phyloP scores from a whole-genome alignment of 495 filamentous ascomycete species.

The Trichoderma asperelloides region DNA sequence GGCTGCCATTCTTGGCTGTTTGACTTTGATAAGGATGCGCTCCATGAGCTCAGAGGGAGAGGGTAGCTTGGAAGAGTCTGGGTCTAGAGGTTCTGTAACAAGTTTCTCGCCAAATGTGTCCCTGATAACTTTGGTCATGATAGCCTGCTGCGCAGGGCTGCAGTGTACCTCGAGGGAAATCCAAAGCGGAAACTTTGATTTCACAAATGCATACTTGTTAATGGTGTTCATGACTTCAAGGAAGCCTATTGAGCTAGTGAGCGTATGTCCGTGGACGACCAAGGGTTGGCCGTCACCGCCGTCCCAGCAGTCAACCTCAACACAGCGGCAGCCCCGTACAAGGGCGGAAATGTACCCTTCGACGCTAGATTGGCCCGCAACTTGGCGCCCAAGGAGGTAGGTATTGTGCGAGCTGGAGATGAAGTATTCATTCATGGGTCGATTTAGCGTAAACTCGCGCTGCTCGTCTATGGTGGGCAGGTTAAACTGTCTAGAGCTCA shows the following conservation, averaged over 20 bases:
- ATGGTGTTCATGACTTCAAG: slow-evolving; percentile 85
- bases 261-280: slow-evolving; percentile 82
- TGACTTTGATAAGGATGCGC: slow-evolving; percentile 89
- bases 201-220: slow-evolving; percentile 81
- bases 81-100: slow-evolving; percentile 61
- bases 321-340: slow-evolving; percentile 79
- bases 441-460: slow-evolving; percentile 53
- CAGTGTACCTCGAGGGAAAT: slow-evolving; percentile 96
- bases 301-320: slow-evolving; percentile 98
- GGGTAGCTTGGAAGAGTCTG: slow-evolving; percentile 57
- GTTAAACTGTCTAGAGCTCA: slow-evolving; percentile 62
- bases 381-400: slow-evolving; percentile 84
- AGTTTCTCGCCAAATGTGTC: slow-evolving; percentile 71
- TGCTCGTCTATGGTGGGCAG: slow-evolving; percentile 48
- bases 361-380: slow-evolving; percentile 79
- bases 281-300: slow-evolving; percentile 75
- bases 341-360: slow-evolving; percentile 92
- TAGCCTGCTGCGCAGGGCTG: slow-evolving; percentile 66
- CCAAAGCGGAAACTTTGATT: slow-evolving; percentile 75
- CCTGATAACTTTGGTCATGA: slow-evolving; percentile 86
- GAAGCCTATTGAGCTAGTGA: slow-evolving; percentile 80
- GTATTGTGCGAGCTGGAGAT: slow-evolving; percentile 99
- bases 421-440: slow-evolving; percentile 93
- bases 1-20: slow-evolving; percentile 43
- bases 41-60: slow-evolving; percentile 77